A percentile compares a stretch with the other conserved stretches of the same genome.
phyloP scores from a whole-genome alignment of 164 flowering plant species.

The Nelumbo lutea region DNA sequence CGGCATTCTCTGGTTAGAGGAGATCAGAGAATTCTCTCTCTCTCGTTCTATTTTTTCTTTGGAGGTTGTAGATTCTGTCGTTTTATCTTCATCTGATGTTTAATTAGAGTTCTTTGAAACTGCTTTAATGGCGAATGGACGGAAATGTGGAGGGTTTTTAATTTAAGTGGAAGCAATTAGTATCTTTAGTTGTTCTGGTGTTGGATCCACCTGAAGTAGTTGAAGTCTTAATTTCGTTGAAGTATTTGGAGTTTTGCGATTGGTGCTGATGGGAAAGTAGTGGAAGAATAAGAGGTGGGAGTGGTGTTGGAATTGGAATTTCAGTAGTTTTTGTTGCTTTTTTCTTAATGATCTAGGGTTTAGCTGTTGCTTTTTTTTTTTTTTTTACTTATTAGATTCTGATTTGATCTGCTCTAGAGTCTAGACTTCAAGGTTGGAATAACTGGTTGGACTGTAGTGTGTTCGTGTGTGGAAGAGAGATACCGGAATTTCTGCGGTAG shows the following conservation, averaged over 20 bases:
- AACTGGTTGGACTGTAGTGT: constrained; percentile 5
- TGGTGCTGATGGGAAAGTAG: neutral
- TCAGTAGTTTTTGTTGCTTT: neutral
- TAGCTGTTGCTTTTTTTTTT: neutral
- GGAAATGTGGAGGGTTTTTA: constrained; percentile 7
- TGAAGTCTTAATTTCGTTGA: neutral
- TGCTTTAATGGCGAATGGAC: constrained; percentile 8
- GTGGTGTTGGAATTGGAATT: too few relatives aligned
- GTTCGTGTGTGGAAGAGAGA: constrained; percentile 1
- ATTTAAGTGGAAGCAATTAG: constrained; percentile 1
- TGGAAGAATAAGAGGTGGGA: too few relatives aligned
- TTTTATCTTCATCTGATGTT: constrained; percentile 21
- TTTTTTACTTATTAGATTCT: neutral
- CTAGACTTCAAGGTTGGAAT: neutral
- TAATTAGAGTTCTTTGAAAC: neutral
- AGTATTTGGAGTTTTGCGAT: neutral
- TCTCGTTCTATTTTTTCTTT: constrained; percentile 1
- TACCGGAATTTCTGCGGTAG: neutral
- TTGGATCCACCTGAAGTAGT: neutral
- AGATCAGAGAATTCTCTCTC: constrained; percentile 9
- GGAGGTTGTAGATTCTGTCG: neutral
- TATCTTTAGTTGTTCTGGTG: neutral
- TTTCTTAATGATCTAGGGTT: neutral
- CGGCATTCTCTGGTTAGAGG: neutral
- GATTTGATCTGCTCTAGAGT: neutral